phyloP scores from a whole-genome alignment of 345 rosid species.

The Clarkia xantiana region DNA sequence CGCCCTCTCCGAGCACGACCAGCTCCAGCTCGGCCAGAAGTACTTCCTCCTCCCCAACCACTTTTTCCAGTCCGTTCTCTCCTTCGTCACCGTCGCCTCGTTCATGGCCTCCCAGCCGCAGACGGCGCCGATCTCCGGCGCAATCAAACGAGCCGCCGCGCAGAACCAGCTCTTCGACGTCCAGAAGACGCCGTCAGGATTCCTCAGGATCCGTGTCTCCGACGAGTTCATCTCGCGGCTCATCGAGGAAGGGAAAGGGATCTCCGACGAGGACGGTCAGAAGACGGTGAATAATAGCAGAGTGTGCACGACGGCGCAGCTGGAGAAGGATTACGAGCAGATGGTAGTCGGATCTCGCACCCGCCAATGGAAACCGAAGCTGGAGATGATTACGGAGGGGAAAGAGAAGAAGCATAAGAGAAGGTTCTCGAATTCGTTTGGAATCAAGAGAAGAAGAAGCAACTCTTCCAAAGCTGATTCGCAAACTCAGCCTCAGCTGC shows the following conservation, averaged over 20 bases:
- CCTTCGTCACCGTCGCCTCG: constrained; percentile 60
- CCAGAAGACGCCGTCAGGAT: constrained; percentile 41
- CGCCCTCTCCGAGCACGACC: constrained; percentile 44
- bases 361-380: constrained; percentile 69
- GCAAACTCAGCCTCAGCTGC: constrained; percentile 9
- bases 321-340: constrained; percentile 52
- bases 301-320: constrained; percentile 54
- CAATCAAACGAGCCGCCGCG: constrained; percentile 5
- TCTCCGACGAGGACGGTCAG: too few relatives aligned
- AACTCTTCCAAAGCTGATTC: too few relatives aligned
- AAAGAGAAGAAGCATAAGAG: constrained; percentile 19
- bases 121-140: constrained; percentile 2
- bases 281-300: constrained; percentile 7
- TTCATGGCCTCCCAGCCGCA: constrained; percentile 16
- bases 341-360: constrained; percentile 43
- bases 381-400: constrained; percentile 58
- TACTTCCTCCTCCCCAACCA: constrained; percentile 72
- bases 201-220: constrained; percentile 48
- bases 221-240: constrained; percentile 63
- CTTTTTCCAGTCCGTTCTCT: constrained; percentile 47
- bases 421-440: constrained; percentile 23
- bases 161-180: constrained; percentile 36
- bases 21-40: constrained; percentile 55
- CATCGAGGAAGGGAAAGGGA: constrained; percentile 28
- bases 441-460: constrained; percentile 33